Evolutionary conservation across 2,329 filamentous ascomycete genomes (phyloP).

Genomic region (Aspergillus pseudotamarii): DNA sequence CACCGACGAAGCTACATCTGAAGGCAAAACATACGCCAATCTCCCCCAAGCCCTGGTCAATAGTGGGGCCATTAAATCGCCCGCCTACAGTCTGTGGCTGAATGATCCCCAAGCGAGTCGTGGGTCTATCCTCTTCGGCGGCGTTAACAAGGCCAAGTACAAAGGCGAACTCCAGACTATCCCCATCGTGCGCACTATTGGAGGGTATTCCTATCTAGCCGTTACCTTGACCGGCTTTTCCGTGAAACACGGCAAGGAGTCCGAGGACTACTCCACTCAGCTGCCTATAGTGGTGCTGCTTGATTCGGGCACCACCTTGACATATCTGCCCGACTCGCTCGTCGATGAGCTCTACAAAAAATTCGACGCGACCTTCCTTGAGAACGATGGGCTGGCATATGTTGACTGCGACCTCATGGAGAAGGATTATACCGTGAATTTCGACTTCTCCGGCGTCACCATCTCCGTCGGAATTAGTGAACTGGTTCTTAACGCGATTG

Average conservation of each 20-base stretch:
- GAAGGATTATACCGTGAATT: conserved; percentile 52
- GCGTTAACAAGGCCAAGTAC: conserved; percentile 67
- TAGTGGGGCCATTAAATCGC: conserved; percentile 63
- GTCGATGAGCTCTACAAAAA: conserved; percentile 55
- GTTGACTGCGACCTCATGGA: conserved; percentile 55
- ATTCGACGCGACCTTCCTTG: conserved; percentile 61
- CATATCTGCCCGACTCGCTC: conserved; percentile 63
- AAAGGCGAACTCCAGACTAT: conserved; percentile 63
- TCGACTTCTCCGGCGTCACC: conserved; percentile 56
- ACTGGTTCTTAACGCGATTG: conserved; percentile 63
- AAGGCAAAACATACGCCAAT: conserved; percentile 55
- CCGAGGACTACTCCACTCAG: conserved; percentile 20
- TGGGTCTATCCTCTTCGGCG: conserved; percentile 71
- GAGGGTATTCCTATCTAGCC: conserved; percentile 62
- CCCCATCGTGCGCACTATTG: conserved; percentile 59
- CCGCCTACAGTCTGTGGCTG: conserved; percentile 72
- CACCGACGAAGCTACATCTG: conserved; percentile 62
- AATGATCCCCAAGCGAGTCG: conserved; percentile 66
- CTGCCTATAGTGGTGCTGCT: conserved; percentile 65
- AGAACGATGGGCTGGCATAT: conserved; percentile 52
- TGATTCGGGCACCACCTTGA: conserved; percentile 70
- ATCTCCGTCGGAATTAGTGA: conserved; percentile 60
- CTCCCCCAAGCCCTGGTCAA: conserved; percentile 65
- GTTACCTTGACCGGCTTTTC: conserved; percentile 65
- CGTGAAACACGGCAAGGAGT: conserved; percentile 30